A percentile compares a stretch with the other conserved stretches of the same genome.
phyloP scores from a whole-genome alignment of 148 eudicot species.

The Hydrangea macrophylla region DNA sequence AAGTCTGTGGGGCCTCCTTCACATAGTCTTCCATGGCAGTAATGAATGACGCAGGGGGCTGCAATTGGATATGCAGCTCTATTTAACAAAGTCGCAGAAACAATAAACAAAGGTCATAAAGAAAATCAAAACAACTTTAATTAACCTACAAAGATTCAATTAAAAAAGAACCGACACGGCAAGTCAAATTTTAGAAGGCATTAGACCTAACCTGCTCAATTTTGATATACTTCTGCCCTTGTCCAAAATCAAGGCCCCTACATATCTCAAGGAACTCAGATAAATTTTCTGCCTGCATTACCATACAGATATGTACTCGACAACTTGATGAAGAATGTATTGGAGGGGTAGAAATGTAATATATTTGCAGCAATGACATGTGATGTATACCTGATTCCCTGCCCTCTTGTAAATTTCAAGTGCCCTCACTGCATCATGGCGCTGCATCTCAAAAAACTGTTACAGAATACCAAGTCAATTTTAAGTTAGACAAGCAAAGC shows the following conservation, averaged over 20 bases:
- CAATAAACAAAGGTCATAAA: not conserved
- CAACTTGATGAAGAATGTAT: not conserved
- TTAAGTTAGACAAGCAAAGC: not conserved
- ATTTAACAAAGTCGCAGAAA: not conserved
- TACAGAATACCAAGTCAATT: slow-evolving; percentile 8
- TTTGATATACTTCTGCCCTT: slow-evolving; percentile 20
- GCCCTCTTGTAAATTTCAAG: slow-evolving; percentile 32
- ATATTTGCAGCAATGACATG: no score
- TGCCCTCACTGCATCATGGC: slow-evolving; percentile 31
- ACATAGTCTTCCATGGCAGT: slow-evolving; percentile 32
- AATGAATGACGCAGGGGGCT: slow-evolving; percentile 32
- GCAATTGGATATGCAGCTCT: slow-evolving; percentile 1
- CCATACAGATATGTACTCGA: not conserved
- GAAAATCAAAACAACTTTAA: not conserved
- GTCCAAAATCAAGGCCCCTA: slow-evolving; percentile 26
- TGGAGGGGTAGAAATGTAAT: not conserved
- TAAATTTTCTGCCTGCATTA: slow-evolving; percentile 27
- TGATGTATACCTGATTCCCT: slow-evolving; percentile 24
- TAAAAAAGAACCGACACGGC: no score
- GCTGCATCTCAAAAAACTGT: slow-evolving; percentile 41
- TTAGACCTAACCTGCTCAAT: slow-evolving; percentile 27
- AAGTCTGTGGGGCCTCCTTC: slow-evolving; percentile 23
- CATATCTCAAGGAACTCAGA: slow-evolving; percentile 35
- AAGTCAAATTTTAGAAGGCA: not conserved
- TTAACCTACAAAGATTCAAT: not conserved